Evolutionary conservation across 179 eudicot species (phyloP).

Genomic region (Silene noctiflora): DNA sequence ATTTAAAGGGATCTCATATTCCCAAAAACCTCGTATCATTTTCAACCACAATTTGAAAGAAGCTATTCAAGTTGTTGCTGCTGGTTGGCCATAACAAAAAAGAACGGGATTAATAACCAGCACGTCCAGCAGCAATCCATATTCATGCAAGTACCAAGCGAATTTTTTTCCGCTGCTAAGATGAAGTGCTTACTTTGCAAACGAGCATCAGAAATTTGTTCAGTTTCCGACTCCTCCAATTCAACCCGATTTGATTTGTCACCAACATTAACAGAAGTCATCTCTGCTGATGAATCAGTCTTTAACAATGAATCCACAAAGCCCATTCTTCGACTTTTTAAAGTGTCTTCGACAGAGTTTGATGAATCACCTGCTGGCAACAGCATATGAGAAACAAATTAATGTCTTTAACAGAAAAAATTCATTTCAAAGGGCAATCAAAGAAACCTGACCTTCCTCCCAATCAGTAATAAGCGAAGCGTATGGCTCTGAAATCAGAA

Average conservation of each 20-base stretch:
- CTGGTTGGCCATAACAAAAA: neutral
- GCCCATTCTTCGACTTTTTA: slow-evolving; percentile 63
- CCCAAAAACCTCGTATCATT: neutral
- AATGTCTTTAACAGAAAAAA: slow-evolving; percentile 1
- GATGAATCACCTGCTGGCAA: slow-evolving; percentile 52
- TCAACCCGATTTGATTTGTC: slow-evolving; percentile 32
- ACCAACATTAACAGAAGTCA: slow-evolving; percentile 28
- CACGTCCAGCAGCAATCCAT: neutral
- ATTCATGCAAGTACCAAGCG: neutral
- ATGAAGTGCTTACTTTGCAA: slow-evolving; percentile 36
- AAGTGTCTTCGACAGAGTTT: slow-evolving; percentile 38
- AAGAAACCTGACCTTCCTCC: slow-evolving; percentile 65
- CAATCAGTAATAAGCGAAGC: slow-evolving; percentile 61
- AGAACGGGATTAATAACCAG: slow-evolving; percentile 1
- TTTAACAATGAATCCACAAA: slow-evolving; percentile 73
- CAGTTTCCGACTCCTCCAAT: slow-evolving; percentile 28
- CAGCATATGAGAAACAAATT: slow-evolving; percentile 20
- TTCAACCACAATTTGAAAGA: neutral
- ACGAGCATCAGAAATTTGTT: slow-evolving; percentile 30
- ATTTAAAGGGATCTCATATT: neutral
- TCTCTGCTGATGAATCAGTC: slow-evolving; percentile 29
- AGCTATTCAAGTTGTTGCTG: neutral
- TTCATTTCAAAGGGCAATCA: neutral
- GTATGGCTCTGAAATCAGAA: slow-evolving; percentile 70
- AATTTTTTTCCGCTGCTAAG: neutral